phyloP scores from a whole-genome alignment of 2,329 filamentous ascomycete genomes.

The Microdochium paspali region DNA sequence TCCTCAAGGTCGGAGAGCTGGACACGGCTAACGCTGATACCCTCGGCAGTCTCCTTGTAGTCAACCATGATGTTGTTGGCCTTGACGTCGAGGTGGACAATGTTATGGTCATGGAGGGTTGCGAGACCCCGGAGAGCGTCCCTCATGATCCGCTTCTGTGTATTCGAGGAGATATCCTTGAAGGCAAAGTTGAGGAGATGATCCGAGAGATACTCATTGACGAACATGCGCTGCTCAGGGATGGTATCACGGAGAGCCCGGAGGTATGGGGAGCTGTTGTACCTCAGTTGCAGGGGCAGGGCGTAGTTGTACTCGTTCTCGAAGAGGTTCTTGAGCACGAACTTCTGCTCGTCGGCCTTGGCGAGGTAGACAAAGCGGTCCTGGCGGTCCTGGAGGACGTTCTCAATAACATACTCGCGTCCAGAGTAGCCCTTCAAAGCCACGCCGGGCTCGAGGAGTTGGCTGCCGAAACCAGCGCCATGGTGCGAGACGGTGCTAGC shows the following conservation, averaged over 20 bases:
- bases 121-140: conserved; percentile 28
- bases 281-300: conserved; percentile 18
- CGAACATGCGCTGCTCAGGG: conserved; percentile 32
- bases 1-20: conserved; percentile 31
- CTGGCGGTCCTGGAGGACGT: conserved; percentile 23
- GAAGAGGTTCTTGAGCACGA: conserved; percentile 22
- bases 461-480: conserved; percentile 3
- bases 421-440: conserved; percentile 20
- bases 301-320: conserved; percentile 23
- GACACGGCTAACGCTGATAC: conserved; percentile 22
- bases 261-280: conserved; percentile 23
- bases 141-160: conserved; percentile 31
- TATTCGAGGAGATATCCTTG: conserved; percentile 23
- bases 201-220: conserved; percentile 31
- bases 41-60: conserved; percentile 20
- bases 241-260: conserved; percentile 28
- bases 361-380: conserved; percentile 23
- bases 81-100: conserved; percentile 31
- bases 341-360: conserved; percentile 22
- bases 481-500: conserved; percentile 1
- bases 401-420: conserved; percentile 19
- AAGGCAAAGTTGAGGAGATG: conserved; percentile 30
- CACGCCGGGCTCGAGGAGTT: conserved; percentile 15
- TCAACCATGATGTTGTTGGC: conserved; percentile 33
- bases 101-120: conserved; percentile 23